Conservation (phyloP, 2,329 filamentous ascomycete species). For the Ophiostoma tasmaniense region DNA sequence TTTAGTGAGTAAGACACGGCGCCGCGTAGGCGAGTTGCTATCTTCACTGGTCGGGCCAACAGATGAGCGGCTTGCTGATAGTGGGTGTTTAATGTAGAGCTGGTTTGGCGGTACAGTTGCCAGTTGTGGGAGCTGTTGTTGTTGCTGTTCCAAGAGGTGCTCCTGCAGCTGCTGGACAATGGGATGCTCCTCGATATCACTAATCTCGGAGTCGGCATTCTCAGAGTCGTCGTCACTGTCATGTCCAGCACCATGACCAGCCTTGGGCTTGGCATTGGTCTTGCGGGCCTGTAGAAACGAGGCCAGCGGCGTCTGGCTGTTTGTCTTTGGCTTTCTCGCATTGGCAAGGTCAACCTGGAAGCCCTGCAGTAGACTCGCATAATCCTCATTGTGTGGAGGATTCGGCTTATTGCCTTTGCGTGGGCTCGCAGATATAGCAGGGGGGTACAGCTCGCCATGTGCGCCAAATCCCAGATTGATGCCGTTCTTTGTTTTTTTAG, state of each 20-base stretch:
- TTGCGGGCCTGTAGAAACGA: conserved; percentile 7
- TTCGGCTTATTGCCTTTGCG: conserved; percentile 21
- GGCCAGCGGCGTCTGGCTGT: conserved; percentile 10
- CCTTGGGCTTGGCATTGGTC: neutral
- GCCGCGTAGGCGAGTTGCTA: conserved; percentile 14
- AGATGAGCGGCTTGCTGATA: neutral
- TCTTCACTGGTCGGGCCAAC: conserved; percentile 9
- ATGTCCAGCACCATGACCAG: neutral
- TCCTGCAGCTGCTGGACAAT: conserved; percentile 10
- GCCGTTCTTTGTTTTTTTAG: conserved; percentile 27
- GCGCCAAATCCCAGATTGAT: conserved; percentile 47
- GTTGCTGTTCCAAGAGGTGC: neutral
- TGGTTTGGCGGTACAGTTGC: neutral
- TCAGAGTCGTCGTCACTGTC: neutral
- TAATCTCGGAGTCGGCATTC: conserved; percentile 38
- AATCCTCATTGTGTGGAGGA: conserved; percentile 28
- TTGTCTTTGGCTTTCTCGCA: conserved; percentile 11
- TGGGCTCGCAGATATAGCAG: conserved; percentile 23
- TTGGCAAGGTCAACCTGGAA: conserved; percentile 35
- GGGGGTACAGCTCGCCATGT: conserved; percentile 42
- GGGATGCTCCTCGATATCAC: conserved; percentile 44
- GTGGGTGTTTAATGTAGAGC: neutral
- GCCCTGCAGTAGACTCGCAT: conserved; percentile 34
- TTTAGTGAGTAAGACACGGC: conserved; percentile 16
- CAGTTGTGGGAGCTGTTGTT: conserved; percentile 3